Evolutionary conservation across 208 protist species (phyloP).

Genomic region (Sergeia podlipaevii): DNA sequence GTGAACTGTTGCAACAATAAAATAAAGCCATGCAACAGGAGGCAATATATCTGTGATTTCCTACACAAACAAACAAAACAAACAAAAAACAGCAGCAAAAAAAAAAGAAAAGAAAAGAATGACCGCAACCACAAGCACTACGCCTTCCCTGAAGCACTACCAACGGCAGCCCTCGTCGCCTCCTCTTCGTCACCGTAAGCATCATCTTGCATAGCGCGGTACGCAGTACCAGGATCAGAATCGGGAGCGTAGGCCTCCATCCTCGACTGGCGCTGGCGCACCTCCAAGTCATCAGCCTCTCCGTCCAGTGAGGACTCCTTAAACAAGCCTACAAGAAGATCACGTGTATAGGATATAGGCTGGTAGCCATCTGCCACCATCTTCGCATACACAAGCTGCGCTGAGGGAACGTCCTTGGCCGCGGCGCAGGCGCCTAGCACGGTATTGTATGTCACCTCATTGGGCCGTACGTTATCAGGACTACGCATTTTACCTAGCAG

Average conservation of each 20-base stretch:
- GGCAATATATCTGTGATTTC: too few species aligned
- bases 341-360: constrained; percentile 65
- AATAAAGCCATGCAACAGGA: too few species aligned
- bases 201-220: constrained; percentile 37
- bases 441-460: constrained; percentile 87
- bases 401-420: constrained; percentile 37
- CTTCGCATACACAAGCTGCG: constrained; percentile 66
- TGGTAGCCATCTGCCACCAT: constrained; percentile 80
- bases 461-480: constrained; percentile 56
- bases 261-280: constrained; percentile 37
- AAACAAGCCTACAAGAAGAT: constrained; percentile 49
- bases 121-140: neutral
- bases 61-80: too few species aligned
- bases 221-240: constrained; percentile 69
- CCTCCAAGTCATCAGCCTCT: constrained; percentile 48
- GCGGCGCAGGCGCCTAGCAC: constrained; percentile 63
- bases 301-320: constrained; percentile 51
- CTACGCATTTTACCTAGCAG: constrained; percentile 61
- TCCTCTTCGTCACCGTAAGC: neutral
- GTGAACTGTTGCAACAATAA: too few species aligned
- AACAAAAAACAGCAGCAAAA: constrained; percentile 8
- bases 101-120: constrained; percentile 10
- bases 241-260: constrained; percentile 53
- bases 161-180: neutral
- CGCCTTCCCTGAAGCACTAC: too few species aligned